Evolutionary conservation across 768 basidiomycete genomes (phyloP), one percentile per base, ranked within the genome.

Genomic region (Lentinula raphanica): DNA sequence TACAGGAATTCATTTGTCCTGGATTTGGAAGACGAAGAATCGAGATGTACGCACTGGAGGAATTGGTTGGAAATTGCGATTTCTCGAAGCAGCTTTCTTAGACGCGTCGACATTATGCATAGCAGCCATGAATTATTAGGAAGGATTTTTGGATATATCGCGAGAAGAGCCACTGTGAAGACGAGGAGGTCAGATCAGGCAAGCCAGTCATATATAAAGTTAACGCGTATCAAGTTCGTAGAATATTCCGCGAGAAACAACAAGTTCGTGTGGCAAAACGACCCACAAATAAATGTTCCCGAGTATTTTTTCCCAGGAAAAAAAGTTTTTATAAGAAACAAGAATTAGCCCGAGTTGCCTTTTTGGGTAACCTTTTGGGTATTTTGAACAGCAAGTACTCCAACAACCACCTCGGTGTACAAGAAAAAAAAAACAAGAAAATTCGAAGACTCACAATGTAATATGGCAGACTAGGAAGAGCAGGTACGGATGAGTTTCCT

Each of bases 41-140:
- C 8, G 23, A 58, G 60, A 31, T 28, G 19, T 3, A 63, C 62
- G 46, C 27, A 67, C 66, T 53, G 64, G 56, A 58, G 66, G 64
- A 3, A 62, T 61, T 12, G 61, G 44, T 15, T 63, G 49, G 25
- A 60, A 60, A 42, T 35, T 45, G 35, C 49, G 54, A 45, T 44
- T 40, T 21, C 58, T 51, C 23, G 36, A 44, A 12, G 58, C 45
- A 39, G 58, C 59, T 62, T 64, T 56, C 56, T 57, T 31, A 6
- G 40, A 54, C 31, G 59, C 44, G 45, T 48, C 46, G 54, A 48
- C 35, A 49, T 28, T 21, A 56, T 56, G 54, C 23, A 56, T 35
- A 8, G 54, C 42, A 42, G 40, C 54, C 54, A 56, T 56, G 9
- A 19, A 56, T 25, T 27, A 48, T 28, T 48, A 48, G 3, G 25